phyloP scores from a whole-genome alignment of 345 rosid genomes.

The Populus deltoides region DNA sequence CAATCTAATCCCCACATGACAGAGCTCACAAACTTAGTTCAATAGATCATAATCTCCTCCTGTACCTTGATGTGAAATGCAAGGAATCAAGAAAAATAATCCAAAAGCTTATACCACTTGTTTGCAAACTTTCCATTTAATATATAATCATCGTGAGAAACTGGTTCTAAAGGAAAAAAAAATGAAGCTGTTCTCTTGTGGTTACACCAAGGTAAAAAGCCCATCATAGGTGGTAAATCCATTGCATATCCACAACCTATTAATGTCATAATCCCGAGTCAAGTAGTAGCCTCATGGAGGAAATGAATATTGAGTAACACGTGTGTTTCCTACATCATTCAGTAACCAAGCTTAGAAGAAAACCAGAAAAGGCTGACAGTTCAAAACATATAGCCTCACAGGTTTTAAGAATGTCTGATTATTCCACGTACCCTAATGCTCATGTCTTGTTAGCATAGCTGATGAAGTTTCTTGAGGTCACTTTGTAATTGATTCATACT shows the following conservation, averaged over 20 bases:
- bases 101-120: too few species aligned
- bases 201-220: neutral
- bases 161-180: too few species aligned
- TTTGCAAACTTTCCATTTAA: too few species aligned
- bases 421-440: neutral
- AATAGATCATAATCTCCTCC: neutral
- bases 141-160: too few species aligned
- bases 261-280: too few species aligned
- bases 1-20: neutral
- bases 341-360: neutral
- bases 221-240: neutral
- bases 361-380: neutral
- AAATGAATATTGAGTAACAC: too few species aligned
- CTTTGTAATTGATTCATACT: neutral
- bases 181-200: too few species aligned
- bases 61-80: neutral
- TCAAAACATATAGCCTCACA: neutral
- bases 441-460: neutral
- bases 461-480: neutral
- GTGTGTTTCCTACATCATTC: neutral
- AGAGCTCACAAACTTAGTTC: neutral
- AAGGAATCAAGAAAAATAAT: neutral
- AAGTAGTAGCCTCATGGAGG: too few species aligned
- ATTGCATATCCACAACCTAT: neutral
- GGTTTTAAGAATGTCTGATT: neutral